Conservation (phyloP, 1,284 basidiomycete species). For the Dichomitus squalens region DNA sequence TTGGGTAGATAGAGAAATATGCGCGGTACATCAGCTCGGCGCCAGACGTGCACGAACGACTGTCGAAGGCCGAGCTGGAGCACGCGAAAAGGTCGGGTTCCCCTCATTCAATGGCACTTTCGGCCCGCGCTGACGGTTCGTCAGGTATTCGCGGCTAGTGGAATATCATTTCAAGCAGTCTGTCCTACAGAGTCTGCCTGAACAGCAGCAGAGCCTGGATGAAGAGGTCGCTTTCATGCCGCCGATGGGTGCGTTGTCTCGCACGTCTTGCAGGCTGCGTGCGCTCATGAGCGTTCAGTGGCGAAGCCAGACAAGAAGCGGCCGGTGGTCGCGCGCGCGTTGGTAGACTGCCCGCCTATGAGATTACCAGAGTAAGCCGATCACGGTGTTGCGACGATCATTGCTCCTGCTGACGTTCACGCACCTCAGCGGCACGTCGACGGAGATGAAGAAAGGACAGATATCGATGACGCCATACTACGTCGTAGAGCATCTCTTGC, state of each 20-base stretch:
- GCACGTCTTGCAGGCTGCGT: background rate
- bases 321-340: slow-evolving; percentile 81
- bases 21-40: slow-evolving; percentile 75
- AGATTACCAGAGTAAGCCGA: slow-evolving; percentile 69
- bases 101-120: background rate
- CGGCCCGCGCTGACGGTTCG: background rate
- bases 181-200: slow-evolving; percentile 80
- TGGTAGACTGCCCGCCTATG: slow-evolving; percentile 69
- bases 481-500: slow-evolving; percentile 69
- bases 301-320: slow-evolving; percentile 71
- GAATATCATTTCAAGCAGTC: slow-evolving; percentile 75
- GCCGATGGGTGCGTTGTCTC: slow-evolving; percentile 68
- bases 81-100: slow-evolving; percentile 68
- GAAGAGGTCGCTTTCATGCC: slow-evolving; percentile 72
- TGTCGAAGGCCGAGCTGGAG: slow-evolving; percentile 79
- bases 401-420: background rate
- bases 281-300: slow-evolving; percentile 46
- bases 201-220: slow-evolving; percentile 71
- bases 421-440: slow-evolving; percentile 52
- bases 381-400: background rate
- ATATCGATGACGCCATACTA: slow-evolving; percentile 73
- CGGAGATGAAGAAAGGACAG: slow-evolving; percentile 70
- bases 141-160: slow-evolving; percentile 71
- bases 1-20: slow-evolving; percentile 80
- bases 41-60: slow-evolving; percentile 65